Base-by-base conservation (phyloP, 75 land plant species). In the Ceratopteris richardii region DNA sequence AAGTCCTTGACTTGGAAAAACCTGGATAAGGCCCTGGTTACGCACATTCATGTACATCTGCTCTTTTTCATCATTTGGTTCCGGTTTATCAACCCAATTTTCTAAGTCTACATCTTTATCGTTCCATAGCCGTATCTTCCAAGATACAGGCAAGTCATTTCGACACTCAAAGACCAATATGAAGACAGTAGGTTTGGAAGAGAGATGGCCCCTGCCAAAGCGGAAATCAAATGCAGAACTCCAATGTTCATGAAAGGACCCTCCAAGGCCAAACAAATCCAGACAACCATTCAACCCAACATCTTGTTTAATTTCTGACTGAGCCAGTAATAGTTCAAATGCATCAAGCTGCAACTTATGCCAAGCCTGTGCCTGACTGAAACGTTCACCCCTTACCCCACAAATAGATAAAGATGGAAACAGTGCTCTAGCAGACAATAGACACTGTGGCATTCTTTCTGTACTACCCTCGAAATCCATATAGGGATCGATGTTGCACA, bases 61-160 rank as follows among this genome's bases (percentile, higher is more conserved):
- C 18, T 66, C 56, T 33, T 66, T 64, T 40, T 61, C 46, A 14
- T 66, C 52, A 44, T 44, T 14, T 27, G 64, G 51, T 5, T 61
- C 59, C 30, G 47, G 57, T 27, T 73, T 70, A 29, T 51, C 69
- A 0, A 73, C 69, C 76, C 76, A 73, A 56, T 65, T 66, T 29
- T 73, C 76, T 51, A 60, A 29, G 48, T 73, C 76, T 10, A 66
- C 56, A n/a, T 73, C 76, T 43, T 39, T 66, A 39, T 73, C 76
- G 39, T 73, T 73, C 76, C 76, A 73, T 0, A 73, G 39, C 16
- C 65, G 36, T 48, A 73, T 53, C 47, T 46, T 66, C 76, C 76
- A 73, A 7, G 57, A 31, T 2, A 73, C 76, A 7, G 58, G 19
- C 29, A 73, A 31, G 29, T 13, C 14, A 29, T 31, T 61, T 17